phyloP scores from a whole-genome alignment of 2,329 filamentous ascomycete species.

The Lithohypha guttulata region DNA sequence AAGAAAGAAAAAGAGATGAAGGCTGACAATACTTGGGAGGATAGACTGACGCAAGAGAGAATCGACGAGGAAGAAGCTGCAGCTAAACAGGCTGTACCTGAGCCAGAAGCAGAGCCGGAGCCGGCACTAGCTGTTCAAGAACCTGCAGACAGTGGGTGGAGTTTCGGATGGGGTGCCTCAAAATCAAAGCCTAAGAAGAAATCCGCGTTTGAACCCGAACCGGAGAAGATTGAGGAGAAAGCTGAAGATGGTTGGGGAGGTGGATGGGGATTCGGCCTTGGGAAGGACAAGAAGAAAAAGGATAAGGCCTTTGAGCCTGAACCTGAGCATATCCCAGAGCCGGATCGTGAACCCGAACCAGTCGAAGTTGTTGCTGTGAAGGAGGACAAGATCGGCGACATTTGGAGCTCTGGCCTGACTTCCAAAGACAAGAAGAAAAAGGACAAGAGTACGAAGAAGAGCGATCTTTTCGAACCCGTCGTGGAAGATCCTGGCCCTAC shows the following conservation, averaged over 20 bases:
- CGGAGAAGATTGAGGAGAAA: slow-evolving; percentile 35
- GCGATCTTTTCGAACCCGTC: slow-evolving; percentile 22
- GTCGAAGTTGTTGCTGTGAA: slow-evolving; percentile 40
- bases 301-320: slow-evolving; percentile 26
- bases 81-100: slow-evolving; percentile 5
- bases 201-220: slow-evolving; percentile 5
- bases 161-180: slow-evolving; percentile 19
- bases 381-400: slow-evolving; percentile 34
- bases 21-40: slow-evolving; percentile 9
- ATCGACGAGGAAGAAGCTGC: slow-evolving; percentile 8
- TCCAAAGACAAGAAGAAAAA: slow-evolving; percentile 41
- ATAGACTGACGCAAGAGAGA: slow-evolving; percentile 6
- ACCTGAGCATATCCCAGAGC: slow-evolving; percentile 10
- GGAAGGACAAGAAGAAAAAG: slow-evolving; percentile 39
- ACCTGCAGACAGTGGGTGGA: slow-evolving; percentile 27
- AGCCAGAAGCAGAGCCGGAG: slow-evolving; percentile 6
- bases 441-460: slow-evolving; percentile 35
- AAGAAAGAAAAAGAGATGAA: slow-evolving; percentile 14
- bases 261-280: slow-evolving; percentile 32
- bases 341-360: slow-evolving; percentile 4
- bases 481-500: slow-evolving; percentile 15
- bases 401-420: slow-evolving; percentile 33
- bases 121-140: slow-evolving; percentile 23
- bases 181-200: slow-evolving; percentile 37
- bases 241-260: slow-evolving; percentile 38